Evolutionary conservation across 1,139 yeast genomes (phyloP), one percentile per base, ranked within the genome.

Genomic region (Yamadazyma mexicana): DNA sequence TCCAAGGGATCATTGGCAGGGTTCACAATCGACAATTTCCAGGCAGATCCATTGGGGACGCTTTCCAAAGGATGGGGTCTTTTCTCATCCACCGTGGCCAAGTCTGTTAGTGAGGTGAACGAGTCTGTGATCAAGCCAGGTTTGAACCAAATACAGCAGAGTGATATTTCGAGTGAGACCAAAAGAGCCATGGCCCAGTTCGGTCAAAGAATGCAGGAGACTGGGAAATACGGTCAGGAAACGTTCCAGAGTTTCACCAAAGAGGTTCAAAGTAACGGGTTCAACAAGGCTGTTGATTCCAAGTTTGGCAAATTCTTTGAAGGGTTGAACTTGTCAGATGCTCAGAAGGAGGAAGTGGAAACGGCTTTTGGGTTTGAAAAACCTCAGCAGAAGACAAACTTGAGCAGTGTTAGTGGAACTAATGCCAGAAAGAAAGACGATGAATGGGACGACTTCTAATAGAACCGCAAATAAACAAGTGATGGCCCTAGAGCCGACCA

Each of bases 1-100:
- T 33, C 45, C 5, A 49, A 58, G 17, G 69, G 75, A 1, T 56
- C 73, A 2, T 64, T 81, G 17, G 61, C 81, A 12, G 71, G 79
- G 1, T 74, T 88, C 49, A 79, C 87, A 8, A 58, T 88, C 14
- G 94, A 88, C 49, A 84, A 82, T 42, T 70, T 91, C 44, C 96
- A 88, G 57, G 65, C 66, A 30, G 98, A 92, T 56, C 98, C 98
- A 5, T 56, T 91, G 42, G 96, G 95, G 8, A 84, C 97, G 0
- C 73, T 92, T 42, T 66, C 88, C 23, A 87, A 83, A 62, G 98
- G 98, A 17, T 92, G 98, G 97, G 92, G 96, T 5, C 66, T 92
- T 48, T 88, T 92, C 56, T 83, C 96, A 10, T 74, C 82, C 15
- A 81, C 94, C 0, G 91, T 92, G 31, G 78, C 86, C 39, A 86